These are phyloP conservation scores for Ochromonas danica DNA, from an alignment of 108 stramenopile species.

Conservation along the genomic window DNA sequence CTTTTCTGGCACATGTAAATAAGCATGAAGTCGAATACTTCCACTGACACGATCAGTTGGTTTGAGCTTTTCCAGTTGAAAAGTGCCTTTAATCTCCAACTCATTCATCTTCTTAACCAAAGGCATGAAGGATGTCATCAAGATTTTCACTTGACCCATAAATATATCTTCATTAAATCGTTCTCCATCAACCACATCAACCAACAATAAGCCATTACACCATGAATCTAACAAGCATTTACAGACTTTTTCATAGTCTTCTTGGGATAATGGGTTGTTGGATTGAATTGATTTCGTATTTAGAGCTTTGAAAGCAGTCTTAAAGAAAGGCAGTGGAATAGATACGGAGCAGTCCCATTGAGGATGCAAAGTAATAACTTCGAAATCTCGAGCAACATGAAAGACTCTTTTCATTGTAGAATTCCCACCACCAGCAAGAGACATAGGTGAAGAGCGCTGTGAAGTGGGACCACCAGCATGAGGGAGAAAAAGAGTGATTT, in stretches of 20 bases:
- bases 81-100: neutral
- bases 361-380: neutral
- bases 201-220: neutral
- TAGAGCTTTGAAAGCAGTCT: neutral
- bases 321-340: neutral
- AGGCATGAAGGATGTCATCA: neutral
- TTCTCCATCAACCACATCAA: conserved; percentile 10
- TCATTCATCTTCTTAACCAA: neutral
- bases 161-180: conserved; percentile 21
- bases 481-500: neutral
- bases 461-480: neutral
- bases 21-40: neutral
- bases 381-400: neutral
- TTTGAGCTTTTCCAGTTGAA: neutral
- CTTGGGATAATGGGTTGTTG: neutral
- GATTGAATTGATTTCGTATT: too few relatives aligned
- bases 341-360: neutral
- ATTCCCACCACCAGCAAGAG: too few relatives aligned
- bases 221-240: neutral
- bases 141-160: neutral
- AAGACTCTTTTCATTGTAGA: neutral
- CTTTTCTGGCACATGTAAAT: conserved; percentile 7
- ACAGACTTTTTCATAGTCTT: neutral
- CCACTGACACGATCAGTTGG: conserved; percentile 4
- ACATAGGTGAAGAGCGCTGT: too few relatives aligned